Base-by-base conservation (phyloP, 2,329 filamentous ascomycete genomes). In the Penicillium rolfsii region DNA sequence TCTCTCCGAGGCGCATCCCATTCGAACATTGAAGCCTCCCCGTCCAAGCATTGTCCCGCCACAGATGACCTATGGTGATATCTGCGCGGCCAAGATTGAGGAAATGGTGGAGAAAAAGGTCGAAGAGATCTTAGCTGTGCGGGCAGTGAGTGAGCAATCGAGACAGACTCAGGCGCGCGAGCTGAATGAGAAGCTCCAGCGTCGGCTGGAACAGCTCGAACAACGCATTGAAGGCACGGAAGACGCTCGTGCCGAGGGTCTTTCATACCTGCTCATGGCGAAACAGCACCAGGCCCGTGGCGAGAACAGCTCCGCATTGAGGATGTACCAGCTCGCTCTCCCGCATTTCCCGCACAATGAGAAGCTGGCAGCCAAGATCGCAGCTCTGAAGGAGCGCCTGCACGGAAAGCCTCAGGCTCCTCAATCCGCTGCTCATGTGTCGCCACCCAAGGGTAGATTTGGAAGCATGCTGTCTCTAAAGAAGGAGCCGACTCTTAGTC, bases 61-160 rank as follows among this genome's bases (percentile, higher is more conserved):
- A 24, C 63, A 80, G 45, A 65, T 66, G 70, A 64, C 64, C 70
- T 76, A 65, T 84, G 80, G 75, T 83, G 67, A 85, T 78, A 64
- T 91, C 8, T 89, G 88, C 0, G 85, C 88, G 19, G 89, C 87
- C 12, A 89, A 88, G 55, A 96, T 98, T 62, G 93, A 97, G 74
- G 91, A 93, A 41, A 88, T 97, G 79, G 92, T 98, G 1, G 91
- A 97, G 76, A 91, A 90, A 69, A 96, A 96, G 71, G 91, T 98
- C 0, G 89, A 90, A 61, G 93, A 97, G 78, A 93, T 95, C 38
- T 82, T 98, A 1, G 92, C 93, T 0, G 88, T 89, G n/a, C 86
- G 89, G 56, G 87, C 85, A 1, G 72, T 86, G 16, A 84, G 85
- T 64, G 86, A 89, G 77, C 84, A 61, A 73, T 80, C 60, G 64